Base-by-base conservation (phyloP, 2,329 filamentous ascomycete species). In the Diaporthe sp. region DNA sequence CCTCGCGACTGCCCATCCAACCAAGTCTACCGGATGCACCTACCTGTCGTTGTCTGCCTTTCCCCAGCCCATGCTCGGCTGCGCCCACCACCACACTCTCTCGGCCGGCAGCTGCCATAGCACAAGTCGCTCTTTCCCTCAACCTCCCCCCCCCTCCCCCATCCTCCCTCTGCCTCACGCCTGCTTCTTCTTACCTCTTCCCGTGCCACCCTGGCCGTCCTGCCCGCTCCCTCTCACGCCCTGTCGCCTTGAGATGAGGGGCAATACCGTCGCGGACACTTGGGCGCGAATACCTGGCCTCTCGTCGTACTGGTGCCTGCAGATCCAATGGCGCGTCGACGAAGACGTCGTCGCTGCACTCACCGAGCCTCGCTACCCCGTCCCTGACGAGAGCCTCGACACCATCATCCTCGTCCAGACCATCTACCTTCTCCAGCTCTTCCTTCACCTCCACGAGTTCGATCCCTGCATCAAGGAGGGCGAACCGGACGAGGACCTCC, bases 351-450 rank as follows among this genome's bases (percentile, higher is more conserved):
- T 75, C 68, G 74, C 71, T 30, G 71, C 74, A 3, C 66, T 75
- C 42, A 73, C 71, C 22, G 74, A 75, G 61, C 74, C 74, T 22
- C 74, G 71, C 51, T 75, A 71, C 37, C 74, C 74, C 5, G 72
- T 70, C 7, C 66, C 74, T 22, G 74, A 75, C 32, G 66, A 75
- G 17, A 66, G 66, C 47, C 68, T 75, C 53, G 74, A 75, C 27
- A 75, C 74, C 68, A 75, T 75, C 71, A 71, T 75, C 44, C 71
- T 75, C 42, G 73, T 72, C 35, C 74, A 75, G 68, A 75, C 74
- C 71, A 68, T 75, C 39, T 73, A 75, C 61, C 74, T 75, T 22
- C 72, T 73, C 44, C 74, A 75, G 74, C 71, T 75, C 42, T 58
- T 75, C 35, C 71, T 75, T 27, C 74, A 75, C 47, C 59, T 75